Evolutionary conservation across 176 grass and related monocot genomes (phyloP), one percentile per base, ranked within the genome.

Genomic region (Triticum monococcum): DNA sequence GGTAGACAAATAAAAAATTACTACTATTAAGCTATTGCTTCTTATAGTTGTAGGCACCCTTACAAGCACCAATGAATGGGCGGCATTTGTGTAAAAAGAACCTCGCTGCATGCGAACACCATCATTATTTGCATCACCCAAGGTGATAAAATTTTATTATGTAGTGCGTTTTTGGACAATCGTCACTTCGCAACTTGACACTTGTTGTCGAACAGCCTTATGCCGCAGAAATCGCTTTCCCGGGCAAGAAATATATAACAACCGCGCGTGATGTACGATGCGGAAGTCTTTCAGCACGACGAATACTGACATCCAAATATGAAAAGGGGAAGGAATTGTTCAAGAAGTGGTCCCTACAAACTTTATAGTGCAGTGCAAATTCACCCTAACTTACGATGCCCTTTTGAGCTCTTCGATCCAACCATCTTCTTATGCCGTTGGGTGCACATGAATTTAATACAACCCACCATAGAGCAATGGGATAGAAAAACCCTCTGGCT

Each of bases 151-250:
- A 45, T 25, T 73, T 75, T 77, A 32, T 32, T 3, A 1, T 6
- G 4, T 68, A 87, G 76, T 87, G 84, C 76, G 57, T 7, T 84
- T 88, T 13, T 26, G 33, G 57, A 13, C 3, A 36, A 88, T 77
- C 35, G 22, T 84, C 82, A 86, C 79, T 92, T 90, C 56, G 3
- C 88, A 95, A 95, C 90, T 92, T 88, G 88, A 88, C 88, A 95
- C 79, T 86, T 95, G 69, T 86, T 90, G 72, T 28, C 25, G 37
- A 56, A 41, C 1, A 23, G 2, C 25, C 72, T 92, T 77, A 88
- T 86, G 56, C 31, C 54, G 71, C 1, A n/a, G 0, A 83, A 70
- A 67, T 84, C 26, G 52, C 12, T 79, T 88, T 84, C 80, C 0
- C 9, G 4, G 0, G 12, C 0, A 40, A 64, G 45, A 32, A 11